Percentiles rank a stretch among this genome's conserved stretches.
Conservation (phyloP, 2,329 filamentous ascomycete species). For the Diaporthe sp. region DNA sequence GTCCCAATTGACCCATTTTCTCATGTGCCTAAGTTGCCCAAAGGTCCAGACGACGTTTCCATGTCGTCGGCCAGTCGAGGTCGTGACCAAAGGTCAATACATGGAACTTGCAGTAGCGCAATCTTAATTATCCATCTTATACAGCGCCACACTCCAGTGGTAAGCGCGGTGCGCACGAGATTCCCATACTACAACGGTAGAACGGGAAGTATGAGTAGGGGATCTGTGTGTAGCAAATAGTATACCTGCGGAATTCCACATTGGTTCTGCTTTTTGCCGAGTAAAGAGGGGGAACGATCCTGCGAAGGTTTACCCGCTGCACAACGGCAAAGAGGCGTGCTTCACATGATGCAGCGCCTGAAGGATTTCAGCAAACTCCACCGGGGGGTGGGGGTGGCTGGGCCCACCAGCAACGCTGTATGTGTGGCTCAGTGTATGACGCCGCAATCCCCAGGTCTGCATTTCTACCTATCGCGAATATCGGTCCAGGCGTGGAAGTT, state of each 20-base stretch:
- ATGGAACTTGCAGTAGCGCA: not conserved
- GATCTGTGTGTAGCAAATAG: too few species aligned
- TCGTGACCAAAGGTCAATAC: not conserved
- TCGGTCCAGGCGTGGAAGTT: too few species aligned
- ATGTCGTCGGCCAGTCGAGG: not conserved
- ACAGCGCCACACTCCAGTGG: not conserved
- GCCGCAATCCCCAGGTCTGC: too few species aligned
- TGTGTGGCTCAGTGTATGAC: not conserved
- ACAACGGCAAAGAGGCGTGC: not conserved
- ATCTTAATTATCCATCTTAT: not conserved
- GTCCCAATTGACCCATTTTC: not conserved
- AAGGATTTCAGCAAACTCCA: not conserved
- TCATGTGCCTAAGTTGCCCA: not conserved
- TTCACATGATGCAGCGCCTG: not conserved
- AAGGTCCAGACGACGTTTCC: not conserved
- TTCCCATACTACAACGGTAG: not conserved
- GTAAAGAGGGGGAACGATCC: not conserved
- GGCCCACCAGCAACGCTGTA: not conserved
- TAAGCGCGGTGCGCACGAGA: not conserved
- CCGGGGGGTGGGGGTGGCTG: not conserved
- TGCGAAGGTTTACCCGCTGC: not conserved
- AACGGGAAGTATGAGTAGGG: not conserved
- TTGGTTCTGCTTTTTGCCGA: not conserved
- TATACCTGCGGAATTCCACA: not conserved
- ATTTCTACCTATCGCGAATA: not conserved